phyloP scores from a whole-genome alignment of 495 filamentous ascomycete genomes.

The Friedmanniomyces simplex region DNA sequence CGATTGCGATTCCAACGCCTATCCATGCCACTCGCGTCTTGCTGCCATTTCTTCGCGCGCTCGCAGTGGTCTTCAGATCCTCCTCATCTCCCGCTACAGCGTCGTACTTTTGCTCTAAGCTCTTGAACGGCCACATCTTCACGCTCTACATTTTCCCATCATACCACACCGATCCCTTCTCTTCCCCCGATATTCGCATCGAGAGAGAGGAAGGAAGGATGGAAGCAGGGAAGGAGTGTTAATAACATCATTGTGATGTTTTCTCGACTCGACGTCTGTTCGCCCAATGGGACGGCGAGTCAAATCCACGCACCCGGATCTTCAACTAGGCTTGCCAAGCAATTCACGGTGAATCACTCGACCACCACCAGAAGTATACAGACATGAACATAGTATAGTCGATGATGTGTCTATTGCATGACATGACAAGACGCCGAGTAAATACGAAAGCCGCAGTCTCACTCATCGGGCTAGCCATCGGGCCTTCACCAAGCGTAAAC shows the following conservation, averaged over 20 bases:
- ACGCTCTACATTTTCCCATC: background rate
- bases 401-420: too few species aligned
- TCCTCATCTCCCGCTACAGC: conserved; percentile 1
- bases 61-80: background rate
- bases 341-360: too few species aligned
- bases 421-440: too few species aligned
- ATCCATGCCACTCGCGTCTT: background rate
- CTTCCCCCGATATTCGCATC: background rate
- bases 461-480: too few species aligned
- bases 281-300: background rate
- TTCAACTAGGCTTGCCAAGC: too few species aligned
- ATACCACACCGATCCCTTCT: background rate
- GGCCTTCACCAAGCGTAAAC: too few species aligned
- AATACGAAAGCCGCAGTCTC: too few species aligned
- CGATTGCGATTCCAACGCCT: background rate
- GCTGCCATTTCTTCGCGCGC: background rate
- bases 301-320: background rate
- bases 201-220: background rate
- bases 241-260: background rate
- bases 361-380: too few species aligned
- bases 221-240: too few species aligned
- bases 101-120: background rate
- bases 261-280: too few species aligned
- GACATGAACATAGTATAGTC: too few species aligned
- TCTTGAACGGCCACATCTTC: conserved; percentile 10